Evolutionary conservation across 352 stramenopile genomes (phyloP).

Genomic region (Phytopythium oedochilum): DNA sequence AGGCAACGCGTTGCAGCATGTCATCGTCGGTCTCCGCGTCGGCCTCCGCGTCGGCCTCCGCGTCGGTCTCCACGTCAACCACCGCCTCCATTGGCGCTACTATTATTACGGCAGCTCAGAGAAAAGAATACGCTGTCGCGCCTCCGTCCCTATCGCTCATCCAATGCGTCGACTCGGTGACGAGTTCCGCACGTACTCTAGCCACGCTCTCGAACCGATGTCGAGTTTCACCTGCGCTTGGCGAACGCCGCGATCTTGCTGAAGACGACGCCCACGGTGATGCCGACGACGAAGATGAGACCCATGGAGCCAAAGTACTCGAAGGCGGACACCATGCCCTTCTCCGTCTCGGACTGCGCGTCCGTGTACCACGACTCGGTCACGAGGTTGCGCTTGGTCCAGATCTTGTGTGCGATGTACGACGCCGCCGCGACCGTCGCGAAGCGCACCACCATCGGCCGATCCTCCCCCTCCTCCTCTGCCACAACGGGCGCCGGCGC

Average conservation of each 20-base stretch:
- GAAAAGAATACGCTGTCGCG: too few relatives aligned
- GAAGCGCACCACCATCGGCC: slow-evolving; percentile 48
- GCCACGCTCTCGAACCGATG: too few relatives aligned
- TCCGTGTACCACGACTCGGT: slow-evolving; percentile 64
- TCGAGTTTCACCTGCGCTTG: slow-evolving; percentile 14
- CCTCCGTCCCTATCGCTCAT: too few relatives aligned
- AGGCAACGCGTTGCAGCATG: too few relatives aligned
- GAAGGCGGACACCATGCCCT: slow-evolving; percentile 63
- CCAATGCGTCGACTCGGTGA: too few relatives aligned
- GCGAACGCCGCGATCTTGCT: slow-evolving; percentile 31
- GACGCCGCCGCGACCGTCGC: slow-evolving; percentile 61
- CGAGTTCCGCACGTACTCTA: too few relatives aligned
- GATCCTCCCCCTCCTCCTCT: slow-evolving; percentile 11
- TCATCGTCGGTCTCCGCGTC: too few relatives aligned
- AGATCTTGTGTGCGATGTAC: slow-evolving; percentile 76
- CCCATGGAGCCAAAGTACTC: slow-evolving; percentile 81
- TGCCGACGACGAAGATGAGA: slow-evolving; percentile 62
- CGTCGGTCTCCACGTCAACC: too few relatives aligned
- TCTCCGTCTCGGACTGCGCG: slow-evolving; percentile 44
- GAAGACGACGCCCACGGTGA: slow-evolving; percentile 53
- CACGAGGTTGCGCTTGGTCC: slow-evolving; percentile 63
- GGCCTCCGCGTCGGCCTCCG: too few relatives aligned
- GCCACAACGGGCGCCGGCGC: not conserved
- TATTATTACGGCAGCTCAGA: too few relatives aligned
- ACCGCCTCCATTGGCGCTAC: too few relatives aligned